phyloP scores from a whole-genome alignment of 1,139 yeast genomes.

The Suhomyces wounanorum region DNA sequence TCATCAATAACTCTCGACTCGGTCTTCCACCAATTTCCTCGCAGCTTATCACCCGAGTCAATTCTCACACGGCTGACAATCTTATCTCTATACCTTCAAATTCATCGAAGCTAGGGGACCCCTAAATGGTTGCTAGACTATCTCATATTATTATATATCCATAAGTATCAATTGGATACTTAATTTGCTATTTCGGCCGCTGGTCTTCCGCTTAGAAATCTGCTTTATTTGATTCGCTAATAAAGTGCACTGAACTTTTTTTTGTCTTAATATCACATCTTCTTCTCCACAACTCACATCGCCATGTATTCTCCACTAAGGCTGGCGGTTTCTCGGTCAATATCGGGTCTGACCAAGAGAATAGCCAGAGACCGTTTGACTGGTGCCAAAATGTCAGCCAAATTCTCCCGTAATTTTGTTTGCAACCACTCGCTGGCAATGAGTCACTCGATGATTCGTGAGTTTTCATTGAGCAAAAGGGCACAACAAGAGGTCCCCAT shows the following conservation, averaged over 20 bases:
- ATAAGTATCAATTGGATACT: background rate
- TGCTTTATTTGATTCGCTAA: constrained; percentile 7
- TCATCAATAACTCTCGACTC: background rate
- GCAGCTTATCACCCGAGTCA: constrained; percentile 8
- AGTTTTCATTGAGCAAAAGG: background rate
- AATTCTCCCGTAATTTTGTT: background rate
- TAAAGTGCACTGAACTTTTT: constrained; percentile 7
- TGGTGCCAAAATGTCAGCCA: background rate
- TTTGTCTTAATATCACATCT: constrained; percentile 1
- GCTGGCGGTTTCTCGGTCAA: background rate
- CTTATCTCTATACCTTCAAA: background rate
- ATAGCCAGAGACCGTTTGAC: background rate
- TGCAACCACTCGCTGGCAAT: background rate
- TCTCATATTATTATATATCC: background rate
- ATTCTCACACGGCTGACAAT: constrained; percentile 7
- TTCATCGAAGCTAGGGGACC: background rate
- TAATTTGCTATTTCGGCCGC: background rate
- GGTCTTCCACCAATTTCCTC: background rate
- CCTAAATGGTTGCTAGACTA: background rate
- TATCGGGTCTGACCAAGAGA: background rate
- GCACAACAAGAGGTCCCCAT: constrained; percentile 2
- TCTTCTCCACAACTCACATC: background rate
- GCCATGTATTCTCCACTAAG: background rate
- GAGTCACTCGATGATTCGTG: constrained; percentile 1
- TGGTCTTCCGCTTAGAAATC: constrained; percentile 7